These are phyloP conservation scores for Choanephora cucurbitarum DNA, from an alignment of 371 early-diverging fungal genomes.

Conservation along the genomic window DNA sequence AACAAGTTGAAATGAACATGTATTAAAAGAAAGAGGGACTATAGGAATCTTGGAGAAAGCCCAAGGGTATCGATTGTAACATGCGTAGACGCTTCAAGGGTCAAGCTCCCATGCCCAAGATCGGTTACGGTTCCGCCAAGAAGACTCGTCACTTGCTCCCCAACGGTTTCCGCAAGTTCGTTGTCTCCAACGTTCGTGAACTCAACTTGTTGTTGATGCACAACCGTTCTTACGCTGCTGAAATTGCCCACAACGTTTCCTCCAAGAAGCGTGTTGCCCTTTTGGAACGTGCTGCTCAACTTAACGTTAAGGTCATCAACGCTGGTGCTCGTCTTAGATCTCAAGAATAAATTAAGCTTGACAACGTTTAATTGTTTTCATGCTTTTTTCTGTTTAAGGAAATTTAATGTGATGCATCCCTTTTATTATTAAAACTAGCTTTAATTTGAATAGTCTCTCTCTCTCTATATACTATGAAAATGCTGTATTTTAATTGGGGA, in stretches of 20 bases:
- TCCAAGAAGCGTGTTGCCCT: slow-evolving; percentile 98
- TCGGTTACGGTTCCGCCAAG: slow-evolving; percentile 98
- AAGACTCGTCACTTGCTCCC: slow-evolving; percentile 96
- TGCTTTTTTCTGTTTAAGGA: background rate
- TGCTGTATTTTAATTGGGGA: background rate
- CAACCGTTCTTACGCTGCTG: slow-evolving; percentile 99
- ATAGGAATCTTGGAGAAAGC: slow-evolving; percentile 99
- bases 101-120: slow-evolving; percentile 98
- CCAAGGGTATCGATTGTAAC: slow-evolving; percentile 99
- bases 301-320: slow-evolving; percentile 98
- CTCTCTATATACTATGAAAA: too few relatives aligned
- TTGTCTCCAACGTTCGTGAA: slow-evolving; percentile 94
- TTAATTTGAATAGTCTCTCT: too few relatives aligned
- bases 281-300: slow-evolving; percentile 96
- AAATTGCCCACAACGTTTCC: slow-evolving; percentile 98
- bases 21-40: background rate
- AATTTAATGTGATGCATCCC: too few relatives aligned
- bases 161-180: slow-evolving; percentile 98
- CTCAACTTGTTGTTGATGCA: slow-evolving; percentile 98
- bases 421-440: too few relatives aligned
- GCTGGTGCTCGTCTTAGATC: slow-evolving; percentile 94
- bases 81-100: slow-evolving; percentile 98
- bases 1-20: background rate
- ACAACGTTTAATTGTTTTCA: too few relatives aligned
- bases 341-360: slow-evolving; percentile 76